Evolutionary conservation across 2,329 filamentous ascomycete species (phyloP).

Genomic region (Aspergillus viridinutans): DNA sequence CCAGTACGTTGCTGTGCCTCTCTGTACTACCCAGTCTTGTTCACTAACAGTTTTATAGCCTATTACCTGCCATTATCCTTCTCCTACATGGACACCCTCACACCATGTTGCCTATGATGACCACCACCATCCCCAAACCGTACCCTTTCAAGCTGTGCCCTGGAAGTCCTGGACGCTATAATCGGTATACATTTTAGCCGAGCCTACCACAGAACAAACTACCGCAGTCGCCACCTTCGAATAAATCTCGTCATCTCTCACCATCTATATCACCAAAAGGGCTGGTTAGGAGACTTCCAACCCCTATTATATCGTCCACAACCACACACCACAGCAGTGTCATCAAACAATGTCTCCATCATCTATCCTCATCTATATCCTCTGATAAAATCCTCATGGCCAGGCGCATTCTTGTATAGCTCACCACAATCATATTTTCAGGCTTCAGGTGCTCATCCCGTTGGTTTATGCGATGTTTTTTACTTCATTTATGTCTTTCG

Average conservation of each 20-base stretch:
- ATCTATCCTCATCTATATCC: neutral
- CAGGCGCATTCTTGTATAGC: neutral
- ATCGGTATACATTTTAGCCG: neutral
- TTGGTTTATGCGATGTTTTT: neutral
- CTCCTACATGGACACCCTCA: constrained; percentile 37
- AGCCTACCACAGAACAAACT: too few species aligned
- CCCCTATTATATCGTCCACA: too few species aligned
- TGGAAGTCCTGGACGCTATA: constrained; percentile 34
- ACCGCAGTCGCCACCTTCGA: neutral
- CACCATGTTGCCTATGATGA: constrained; percentile 36
- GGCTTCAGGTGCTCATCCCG: neutral
- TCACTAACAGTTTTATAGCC: constrained; percentile 22
- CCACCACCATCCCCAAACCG: constrained; percentile 32
- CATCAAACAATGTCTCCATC: too few species aligned
- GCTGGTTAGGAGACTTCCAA: neutral
- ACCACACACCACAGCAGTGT: too few species aligned
- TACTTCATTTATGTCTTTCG: neutral
- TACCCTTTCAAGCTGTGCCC: constrained; percentile 27
- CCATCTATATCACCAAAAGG: neutral
- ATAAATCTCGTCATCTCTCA: neutral
- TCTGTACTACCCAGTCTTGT: neutral
- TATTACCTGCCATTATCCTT: constrained; percentile 37
- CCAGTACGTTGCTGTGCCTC: constrained; percentile 27
- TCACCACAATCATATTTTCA: neutral
- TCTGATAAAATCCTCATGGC: neutral